Evolutionary conservation across 139 green algal species (phyloP), one percentile per base, ranked within the genome.

Genomic region (Edaphochlamys debaryana): DNA sequence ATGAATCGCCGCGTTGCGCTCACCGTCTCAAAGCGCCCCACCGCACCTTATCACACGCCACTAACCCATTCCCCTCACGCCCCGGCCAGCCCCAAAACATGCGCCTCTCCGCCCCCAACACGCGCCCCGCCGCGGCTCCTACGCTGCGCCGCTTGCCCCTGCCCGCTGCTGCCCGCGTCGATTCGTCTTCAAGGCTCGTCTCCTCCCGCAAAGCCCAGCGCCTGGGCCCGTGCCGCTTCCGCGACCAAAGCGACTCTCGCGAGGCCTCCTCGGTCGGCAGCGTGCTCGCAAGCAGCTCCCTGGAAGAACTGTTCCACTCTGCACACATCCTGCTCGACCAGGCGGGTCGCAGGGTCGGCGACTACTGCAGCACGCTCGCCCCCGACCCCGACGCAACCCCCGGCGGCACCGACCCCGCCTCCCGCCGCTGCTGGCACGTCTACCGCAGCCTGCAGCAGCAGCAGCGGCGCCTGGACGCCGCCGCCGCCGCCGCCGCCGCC

Each of bases 351-450:
- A 37, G 73, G 38, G n/a, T 81, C 0, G 60, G 58, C 32, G 74
- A 71, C 60, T 81, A 81, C 60, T 81, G 74, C 40, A 50, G 40
- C n/a, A 72, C 60, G 36, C 56, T 81, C 19, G 19, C 9, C 58
- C 2, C 30, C 74, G n/a, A 45, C 64, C 42, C 11, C 58, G 30
- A 5, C 58, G 3, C 29, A 25, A 41, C 7, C 58, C 19, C 58
- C 29, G 32, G 29, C 40, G 0, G 20, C 50, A 36, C 4, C 70
- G 23, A 7, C 9, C 37, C 37, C 37, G 23, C 0, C 37, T 25
- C 20, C 38, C 7, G 63, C 15, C 48, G 62, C 40, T 82, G 76
- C 76, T 73, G 76, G 76, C 76, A 82, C 41, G 20, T 73, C 19
- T 73, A 82, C 41, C 63, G 63, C 20, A 74, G 63, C 64, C 45